Evolutionary conservation across 495 filamentous ascomycete species (phyloP), one percentile per base, ranked within the genome.

Genomic region (Aspergillus ostianus): DNA sequence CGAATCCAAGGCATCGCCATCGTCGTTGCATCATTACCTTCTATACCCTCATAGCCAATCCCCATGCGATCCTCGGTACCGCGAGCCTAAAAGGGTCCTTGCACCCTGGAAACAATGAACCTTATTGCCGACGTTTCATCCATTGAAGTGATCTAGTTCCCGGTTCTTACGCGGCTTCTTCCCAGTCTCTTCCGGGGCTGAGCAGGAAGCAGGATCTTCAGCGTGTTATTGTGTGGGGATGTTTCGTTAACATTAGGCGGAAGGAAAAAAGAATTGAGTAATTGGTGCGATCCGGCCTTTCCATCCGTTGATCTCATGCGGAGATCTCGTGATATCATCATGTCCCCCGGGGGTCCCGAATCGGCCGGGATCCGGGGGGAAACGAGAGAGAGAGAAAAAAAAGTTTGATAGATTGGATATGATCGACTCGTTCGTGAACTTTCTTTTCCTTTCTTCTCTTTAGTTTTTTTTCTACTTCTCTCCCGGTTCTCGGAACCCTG

Each of bases 111-210:
- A 41, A 41, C 36, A 41, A 41, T 41, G 4, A 41, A 41, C 36
- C 10, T 41, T 41, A 41, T 41, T 41, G 13, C 36, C 36, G 36
- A 41, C 36, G 36, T 41, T 41, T 41, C 36, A 41, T 41, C 36
- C 36, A 41, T 41, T 41, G 12, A 41, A 41, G 10, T 4, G 36
- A 13, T 41, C 36, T 8, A 41, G 12, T 2, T 13, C 32, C 12
- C 19, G 52, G 36, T 18, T 23, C 52, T 54, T 54, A 54, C 52
- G 52, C 52, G 52, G 52, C 52, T 17, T n/a, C n/a, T 54, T 47
- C 15, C 18, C 47, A 19, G 36, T 6, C 19, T 7, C 19, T 4
- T 5, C 18, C 9, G 17, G 17, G 0, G 29, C 7, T 20, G 13
- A 41, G 10, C 13, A 41, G 10, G 13, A 41, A 41, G 10, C 13